phyloP scores from a whole-genome alignment of 1,284 basidiomycete genomes.

The Trichosporon ovoides region DNA sequence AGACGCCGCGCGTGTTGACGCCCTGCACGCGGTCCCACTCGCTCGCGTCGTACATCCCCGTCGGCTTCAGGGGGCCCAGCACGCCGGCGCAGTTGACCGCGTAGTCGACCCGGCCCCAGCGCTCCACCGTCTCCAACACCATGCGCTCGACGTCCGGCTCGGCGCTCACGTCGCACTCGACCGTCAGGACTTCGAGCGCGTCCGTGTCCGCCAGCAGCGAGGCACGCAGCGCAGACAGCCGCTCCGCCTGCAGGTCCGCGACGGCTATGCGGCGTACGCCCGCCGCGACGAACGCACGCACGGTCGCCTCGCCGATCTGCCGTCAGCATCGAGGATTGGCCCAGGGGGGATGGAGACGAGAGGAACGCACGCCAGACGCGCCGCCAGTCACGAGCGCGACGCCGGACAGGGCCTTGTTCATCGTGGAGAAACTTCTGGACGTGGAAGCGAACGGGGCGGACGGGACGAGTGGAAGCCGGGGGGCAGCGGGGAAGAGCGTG shows the following conservation, averaged over 20 bases:
- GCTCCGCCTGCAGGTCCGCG: constrained; percentile 9
- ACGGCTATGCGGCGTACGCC: constrained; percentile 11
- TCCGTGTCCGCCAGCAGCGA: background rate
- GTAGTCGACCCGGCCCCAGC: constrained; percentile 36
- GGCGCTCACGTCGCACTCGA: constrained; percentile 18
- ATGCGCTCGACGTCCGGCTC: constrained; percentile 14
- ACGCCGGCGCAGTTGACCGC: constrained; percentile 38
- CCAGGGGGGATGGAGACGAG: background rate
- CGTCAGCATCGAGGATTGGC: background rate
- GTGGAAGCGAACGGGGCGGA: too few relatives aligned
- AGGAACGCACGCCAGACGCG: constrained; percentile 18
- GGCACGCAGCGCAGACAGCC: constrained; percentile 8
- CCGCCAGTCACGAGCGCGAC: constrained; percentile 26
- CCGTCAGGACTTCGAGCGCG: constrained; percentile 3
- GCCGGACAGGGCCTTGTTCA: constrained; percentile 12
- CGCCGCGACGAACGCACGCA: constrained; percentile 9
- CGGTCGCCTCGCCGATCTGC: constrained; percentile 15
- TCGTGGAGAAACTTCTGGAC: background rate
- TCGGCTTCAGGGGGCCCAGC: constrained; percentile 18
- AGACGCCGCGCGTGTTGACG: constrained; percentile 28
- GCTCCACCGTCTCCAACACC: constrained; percentile 2
- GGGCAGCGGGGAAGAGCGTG: too few relatives aligned
- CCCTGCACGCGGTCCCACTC: constrained; percentile 31
- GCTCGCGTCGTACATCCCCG: constrained; percentile 11
- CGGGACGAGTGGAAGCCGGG: too few relatives aligned